These are phyloP conservation scores for Phtheirospermum japonicum DNA, from an alignment of 257 asterid genomes.

Conservation along the genomic window DNA sequence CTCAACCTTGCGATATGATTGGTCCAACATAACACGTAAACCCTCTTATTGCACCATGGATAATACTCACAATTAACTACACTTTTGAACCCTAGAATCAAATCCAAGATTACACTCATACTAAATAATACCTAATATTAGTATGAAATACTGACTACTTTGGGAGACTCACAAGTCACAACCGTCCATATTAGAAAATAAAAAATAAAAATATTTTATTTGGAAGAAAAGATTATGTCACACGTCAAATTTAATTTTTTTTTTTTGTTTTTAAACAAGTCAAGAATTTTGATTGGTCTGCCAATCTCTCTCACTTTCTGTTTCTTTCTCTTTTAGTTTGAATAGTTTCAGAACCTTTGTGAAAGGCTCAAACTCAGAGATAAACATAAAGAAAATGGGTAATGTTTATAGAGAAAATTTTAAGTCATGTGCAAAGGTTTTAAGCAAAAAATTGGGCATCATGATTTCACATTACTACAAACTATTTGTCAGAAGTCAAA, in stretches of 20 bases:
- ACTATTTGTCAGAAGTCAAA: too few relatives aligned
- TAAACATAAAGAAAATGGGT: constrained; percentile 26
- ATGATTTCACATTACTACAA: too few relatives aligned
- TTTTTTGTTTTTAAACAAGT: constrained; percentile 3
- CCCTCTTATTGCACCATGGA: constrained; percentile 31
- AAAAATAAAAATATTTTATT: not conserved
- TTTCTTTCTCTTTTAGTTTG: constrained; percentile 40
- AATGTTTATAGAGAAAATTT: not conserved
- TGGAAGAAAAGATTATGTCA: not conserved
- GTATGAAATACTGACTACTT: too few relatives aligned
- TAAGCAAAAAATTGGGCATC: too few relatives aligned
- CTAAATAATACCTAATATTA: not conserved
- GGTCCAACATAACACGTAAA: constrained; percentile 39
- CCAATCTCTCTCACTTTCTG: constrained; percentile 32
- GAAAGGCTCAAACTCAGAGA: constrained; percentile 32
- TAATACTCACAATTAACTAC: constrained; percentile 34
- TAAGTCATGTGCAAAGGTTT: too few relatives aligned
- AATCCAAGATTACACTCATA: constrained; percentile 12
- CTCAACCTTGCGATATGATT: constrained; percentile 49
- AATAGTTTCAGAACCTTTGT: constrained; percentile 39
- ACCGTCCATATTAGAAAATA: constrained; percentile 6
- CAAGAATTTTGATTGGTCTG: constrained; percentile 30
- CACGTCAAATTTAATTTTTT: constrained; percentile 25
- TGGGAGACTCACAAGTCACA: too few relatives aligned
- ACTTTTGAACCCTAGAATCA: constrained; percentile 34